Conservation (phyloP, 371 early-diverging fungal species). For the Mucor saturninus region DNA sequence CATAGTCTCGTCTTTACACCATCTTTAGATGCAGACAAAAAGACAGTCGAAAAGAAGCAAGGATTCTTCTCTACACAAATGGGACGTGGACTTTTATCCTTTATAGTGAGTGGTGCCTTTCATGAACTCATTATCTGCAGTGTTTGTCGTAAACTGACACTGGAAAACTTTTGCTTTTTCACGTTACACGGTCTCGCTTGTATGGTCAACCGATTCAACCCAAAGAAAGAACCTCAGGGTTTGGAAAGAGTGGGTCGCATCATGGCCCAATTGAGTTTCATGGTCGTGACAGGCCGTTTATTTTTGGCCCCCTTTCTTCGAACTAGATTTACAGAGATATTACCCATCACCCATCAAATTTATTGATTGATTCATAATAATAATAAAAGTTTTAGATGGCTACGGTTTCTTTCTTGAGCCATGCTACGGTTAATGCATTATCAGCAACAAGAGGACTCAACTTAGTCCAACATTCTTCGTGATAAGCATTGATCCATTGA, state of each 20-base stretch:
- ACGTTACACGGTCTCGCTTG: constrained; percentile 34
- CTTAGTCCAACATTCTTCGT: constrained; percentile 73
- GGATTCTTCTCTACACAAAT: constrained; percentile 7
- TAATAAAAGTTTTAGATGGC: constrained; percentile 39
- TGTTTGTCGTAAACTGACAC: constrained; percentile 36
- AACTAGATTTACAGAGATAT: constrained; percentile 17
- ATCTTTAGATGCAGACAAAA: neutral
- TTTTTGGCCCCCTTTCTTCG: constrained; percentile 47
- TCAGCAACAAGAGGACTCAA: constrained; percentile 76
- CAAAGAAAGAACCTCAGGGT: constrained; percentile 19
- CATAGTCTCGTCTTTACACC: constrained; percentile 28
- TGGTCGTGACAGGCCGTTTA: constrained; percentile 41
- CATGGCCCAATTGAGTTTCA: constrained; percentile 23
- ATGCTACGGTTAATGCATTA: constrained; percentile 67
- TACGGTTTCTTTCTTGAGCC: constrained; percentile 79
- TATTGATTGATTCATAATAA: too few species aligned
- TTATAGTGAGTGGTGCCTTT: constrained; percentile 37
- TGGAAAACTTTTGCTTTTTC: constrained; percentile 44
- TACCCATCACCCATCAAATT: constrained; percentile 14
- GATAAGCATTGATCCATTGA: constrained; percentile 89
- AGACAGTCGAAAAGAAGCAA: constrained; percentile 1
- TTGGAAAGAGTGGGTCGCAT: constrained; percentile 17
- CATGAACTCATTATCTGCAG: constrained; percentile 41
- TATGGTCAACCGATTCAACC: neutral
- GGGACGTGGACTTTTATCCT: constrained; percentile 34